phyloP scores from a whole-genome alignment of 768 basidiomycete species.

The Leccinum sublutescens region DNA sequence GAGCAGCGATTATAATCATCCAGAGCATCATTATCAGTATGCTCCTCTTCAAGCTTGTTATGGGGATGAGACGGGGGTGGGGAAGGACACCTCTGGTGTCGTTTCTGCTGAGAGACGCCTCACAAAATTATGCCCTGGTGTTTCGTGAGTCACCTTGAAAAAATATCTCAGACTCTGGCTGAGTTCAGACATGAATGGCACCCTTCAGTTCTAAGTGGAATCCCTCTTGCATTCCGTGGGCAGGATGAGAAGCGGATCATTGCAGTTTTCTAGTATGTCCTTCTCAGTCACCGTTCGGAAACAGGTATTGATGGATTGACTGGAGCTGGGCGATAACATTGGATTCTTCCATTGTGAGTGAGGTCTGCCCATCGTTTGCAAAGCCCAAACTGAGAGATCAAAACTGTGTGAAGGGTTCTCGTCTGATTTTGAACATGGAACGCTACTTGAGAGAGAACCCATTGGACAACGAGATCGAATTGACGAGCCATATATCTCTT shows the following conservation, averaged over 20 bases:
- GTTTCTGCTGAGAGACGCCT: slow-evolving; percentile 45
- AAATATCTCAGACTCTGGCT: neutral
- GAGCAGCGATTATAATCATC: slow-evolving; percentile 22
- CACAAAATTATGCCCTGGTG: slow-evolving; percentile 41
- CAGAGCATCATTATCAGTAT: slow-evolving; percentile 42
- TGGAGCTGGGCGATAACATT: slow-evolving; percentile 18
- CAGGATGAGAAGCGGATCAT: slow-evolving; percentile 2
- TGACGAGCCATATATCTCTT: slow-evolving; percentile 12
- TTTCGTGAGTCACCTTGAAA: slow-evolving; percentile 32
- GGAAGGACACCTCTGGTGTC: slow-evolving; percentile 40
- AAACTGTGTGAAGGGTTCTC: slow-evolving; percentile 16
- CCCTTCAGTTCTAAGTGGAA: slow-evolving; percentile 3
- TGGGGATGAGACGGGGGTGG: slow-evolving; percentile 37
- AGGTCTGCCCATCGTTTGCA: neutral
- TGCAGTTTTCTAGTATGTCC: slow-evolving; percentile 7
- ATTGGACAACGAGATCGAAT: slow-evolving; percentile 4
- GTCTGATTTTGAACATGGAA: slow-evolving; percentile 27
- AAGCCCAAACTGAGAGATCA: too few species aligned
- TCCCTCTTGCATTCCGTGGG: neutral
- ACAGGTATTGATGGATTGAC: neutral
- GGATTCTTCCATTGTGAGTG: slow-evolving; percentile 18
- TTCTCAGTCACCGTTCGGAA: neutral
- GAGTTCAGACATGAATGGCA: neutral
- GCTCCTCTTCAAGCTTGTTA: slow-evolving; percentile 36
- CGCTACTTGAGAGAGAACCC: slow-evolving; percentile 6